Base-by-base conservation (phyloP, 805 yeast genomes). In the Candida easanensis region DNA sequence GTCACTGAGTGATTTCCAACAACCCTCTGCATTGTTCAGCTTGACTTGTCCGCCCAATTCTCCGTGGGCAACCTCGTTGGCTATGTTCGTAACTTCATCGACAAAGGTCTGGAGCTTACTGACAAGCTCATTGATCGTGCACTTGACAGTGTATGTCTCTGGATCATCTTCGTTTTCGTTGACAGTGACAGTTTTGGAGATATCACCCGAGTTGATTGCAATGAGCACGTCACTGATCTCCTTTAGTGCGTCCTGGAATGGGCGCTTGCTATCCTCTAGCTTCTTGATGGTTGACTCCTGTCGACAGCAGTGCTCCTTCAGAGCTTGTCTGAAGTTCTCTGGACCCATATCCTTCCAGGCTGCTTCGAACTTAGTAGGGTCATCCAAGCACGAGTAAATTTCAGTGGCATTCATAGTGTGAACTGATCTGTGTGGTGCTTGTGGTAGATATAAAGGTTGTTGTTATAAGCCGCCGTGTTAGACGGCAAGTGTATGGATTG, bases 1-100 rank as follows among this genome's bases (percentile, higher is more conserved):
- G 62, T 87, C 96, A 2, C 95, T 82, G 34, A 88, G 72, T 58
- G 84, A 90, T 56, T 82, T 80, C 96, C 96, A 87, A 44, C 86
- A 85, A 42, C 96, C 96, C 52, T 83, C 86, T 21, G 86, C 90
- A 46, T 81, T 83, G 18, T 78, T 81, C 43, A 84, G 82, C 47
- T 80, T 75, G 1, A 95, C 95, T 62, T 87, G 96, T 8, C 96
- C 96, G 41, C 96, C 96, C 41, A 87, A 70, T 38, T 88, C 76
- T 49, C 96, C 96, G 53, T 86, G 86, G 15, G 96, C 96, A 18
- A 89, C 89, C 62, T 88, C 95, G 46, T 93, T 73, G 2, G 95
- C 91, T 11, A 87, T 95, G 48, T 89, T 78, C 2, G 91, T 81
- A 28, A 87, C 95, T 63, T 50, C 51, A 19, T 88, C 95, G 53